Evolutionary conservation across 2,329 filamentous ascomycete genomes (phyloP).

Genomic region (Cladosporium sp.): DNA sequence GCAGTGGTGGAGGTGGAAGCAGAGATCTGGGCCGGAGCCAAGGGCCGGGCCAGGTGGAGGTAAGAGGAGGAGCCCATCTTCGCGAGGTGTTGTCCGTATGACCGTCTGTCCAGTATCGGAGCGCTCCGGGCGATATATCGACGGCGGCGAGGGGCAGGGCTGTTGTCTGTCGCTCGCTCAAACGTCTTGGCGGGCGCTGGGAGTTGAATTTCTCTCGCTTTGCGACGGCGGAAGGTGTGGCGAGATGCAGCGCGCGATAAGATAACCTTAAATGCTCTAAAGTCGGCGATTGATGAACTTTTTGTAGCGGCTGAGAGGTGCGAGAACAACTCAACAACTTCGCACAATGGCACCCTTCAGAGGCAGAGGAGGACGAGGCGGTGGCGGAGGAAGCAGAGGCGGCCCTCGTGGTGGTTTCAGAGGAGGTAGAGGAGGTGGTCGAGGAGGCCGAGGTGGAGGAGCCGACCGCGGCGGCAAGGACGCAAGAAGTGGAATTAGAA

Average conservation of each 20-base stretch:
- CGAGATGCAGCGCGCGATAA: too few relatives aligned
- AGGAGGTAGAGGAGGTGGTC: conserved; percentile 16
- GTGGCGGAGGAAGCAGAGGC: conserved; percentile 25
- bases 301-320: too few relatives aligned
- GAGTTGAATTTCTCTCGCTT: conserved; percentile 3
- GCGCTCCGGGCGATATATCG: conserved; percentile 15
- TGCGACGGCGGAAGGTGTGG: too few relatives aligned
- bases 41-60: conserved; percentile 87
- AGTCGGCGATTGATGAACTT: too few relatives aligned
- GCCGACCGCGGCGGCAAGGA: conserved; percentile 19
- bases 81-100: conserved; percentile 13
- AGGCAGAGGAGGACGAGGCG: conserved; percentile 25
- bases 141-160: conserved; percentile 8
- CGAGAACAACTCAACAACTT: neutral
- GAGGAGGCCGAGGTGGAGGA: conserved; percentile 19
- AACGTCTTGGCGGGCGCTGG: conserved; percentile 10
- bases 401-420: conserved; percentile 28
- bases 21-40: conserved; percentile 73
- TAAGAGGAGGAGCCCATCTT: conserved; percentile 60
- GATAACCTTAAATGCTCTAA: too few relatives aligned
- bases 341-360: conserved; percentile 24
- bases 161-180: neutral
- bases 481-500: conserved; percentile 29
- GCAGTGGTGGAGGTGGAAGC: conserved; percentile 72
- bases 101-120: conserved; percentile 8